Evolutionary conservation across 1,139 yeast species (phyloP).

Genomic region (Hyphopichia fennica): DNA sequence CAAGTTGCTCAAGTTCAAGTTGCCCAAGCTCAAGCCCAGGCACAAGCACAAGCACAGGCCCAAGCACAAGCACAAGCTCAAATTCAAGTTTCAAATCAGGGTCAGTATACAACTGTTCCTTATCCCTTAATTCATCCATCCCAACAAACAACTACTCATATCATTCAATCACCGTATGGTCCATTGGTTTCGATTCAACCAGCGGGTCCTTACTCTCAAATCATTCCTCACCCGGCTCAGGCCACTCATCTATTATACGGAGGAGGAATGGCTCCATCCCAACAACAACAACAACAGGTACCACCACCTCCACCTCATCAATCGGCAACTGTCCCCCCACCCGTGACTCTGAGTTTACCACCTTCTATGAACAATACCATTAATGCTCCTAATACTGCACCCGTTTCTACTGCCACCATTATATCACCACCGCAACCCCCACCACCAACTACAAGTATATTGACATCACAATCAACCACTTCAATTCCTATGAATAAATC

Average conservation of each 20-base stretch:
- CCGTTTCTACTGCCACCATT: conserved; percentile 9
- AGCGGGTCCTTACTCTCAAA: background rate
- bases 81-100: conserved; percentile 7
- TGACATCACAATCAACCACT: background rate
- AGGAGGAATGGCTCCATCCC: background rate
- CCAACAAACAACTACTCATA: conserved; percentile 11
- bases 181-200: conserved; percentile 39
- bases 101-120: conserved; percentile 15
- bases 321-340: conserved; percentile 12
- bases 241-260: too few relatives aligned
- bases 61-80: conserved; percentile 7
- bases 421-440: background rate
- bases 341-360: background rate
- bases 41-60: conserved; percentile 6
- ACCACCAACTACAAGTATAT: background rate
- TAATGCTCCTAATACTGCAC: background rate
- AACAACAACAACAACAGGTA: too few relatives aligned
- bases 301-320: background rate
- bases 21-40: background rate
- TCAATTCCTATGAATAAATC: background rate
- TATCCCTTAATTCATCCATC: conserved; percentile 15
- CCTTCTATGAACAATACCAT: background rate
- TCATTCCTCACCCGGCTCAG: background rate
- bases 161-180: conserved; percentile 36
- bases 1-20: conserved; percentile 5